A percentile compares a stretch with the other conserved stretches of the same genome.
Conservation (phyloP, 192 early-diverging fungal species). For the Coemansia sp. region DNA sequence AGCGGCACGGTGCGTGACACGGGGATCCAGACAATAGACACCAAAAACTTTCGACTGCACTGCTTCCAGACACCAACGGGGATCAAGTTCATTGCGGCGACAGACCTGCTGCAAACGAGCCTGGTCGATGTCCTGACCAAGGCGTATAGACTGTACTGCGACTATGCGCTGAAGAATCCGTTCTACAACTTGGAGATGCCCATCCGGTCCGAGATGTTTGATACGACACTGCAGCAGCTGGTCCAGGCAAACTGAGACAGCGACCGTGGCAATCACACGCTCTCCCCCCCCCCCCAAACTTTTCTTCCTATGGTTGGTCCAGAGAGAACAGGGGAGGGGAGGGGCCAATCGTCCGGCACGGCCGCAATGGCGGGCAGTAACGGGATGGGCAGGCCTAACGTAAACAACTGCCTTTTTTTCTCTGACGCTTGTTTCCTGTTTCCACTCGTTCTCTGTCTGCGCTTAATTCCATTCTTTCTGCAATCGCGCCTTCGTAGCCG, state of each 20-base stretch:
- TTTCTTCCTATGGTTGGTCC: too few relatives aligned
- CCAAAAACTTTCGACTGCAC: slow-evolving; percentile 82
- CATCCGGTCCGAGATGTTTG: slow-evolving; percentile 93
- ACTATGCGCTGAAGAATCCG: slow-evolving; percentile 98
- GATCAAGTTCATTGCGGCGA: slow-evolving; percentile 89
- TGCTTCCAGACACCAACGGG: slow-evolving; percentile 95
- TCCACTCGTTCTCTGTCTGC: too few relatives aligned
- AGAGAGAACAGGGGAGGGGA: too few relatives aligned
- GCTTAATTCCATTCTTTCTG: not conserved
- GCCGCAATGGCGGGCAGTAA: too few relatives aligned
- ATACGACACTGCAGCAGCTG: slow-evolving; percentile 57
- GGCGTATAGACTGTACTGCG: slow-evolving; percentile 85
- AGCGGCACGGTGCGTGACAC: slow-evolving; percentile 51
- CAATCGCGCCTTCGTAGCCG: too few relatives aligned
- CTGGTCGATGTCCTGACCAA: slow-evolving; percentile 50
- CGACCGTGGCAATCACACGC: too few relatives aligned
- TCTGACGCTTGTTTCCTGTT: too few relatives aligned
- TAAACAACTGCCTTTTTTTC: too few relatives aligned
- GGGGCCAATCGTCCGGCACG: too few relatives aligned
- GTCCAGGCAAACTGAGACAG: slow-evolving; percentile 24
- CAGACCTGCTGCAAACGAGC: slow-evolving; percentile 70
- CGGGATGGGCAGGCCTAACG: too few relatives aligned
- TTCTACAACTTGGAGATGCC: slow-evolving; percentile 99
- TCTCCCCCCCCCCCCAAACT: too few relatives aligned
- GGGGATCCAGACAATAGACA: slow-evolving; percentile 90